A percentile compares a stretch with the other conserved stretches of the same genome.
phyloP scores from a whole-genome alignment of 208 protist genomes.

The Crithidia brevicula region DNA sequence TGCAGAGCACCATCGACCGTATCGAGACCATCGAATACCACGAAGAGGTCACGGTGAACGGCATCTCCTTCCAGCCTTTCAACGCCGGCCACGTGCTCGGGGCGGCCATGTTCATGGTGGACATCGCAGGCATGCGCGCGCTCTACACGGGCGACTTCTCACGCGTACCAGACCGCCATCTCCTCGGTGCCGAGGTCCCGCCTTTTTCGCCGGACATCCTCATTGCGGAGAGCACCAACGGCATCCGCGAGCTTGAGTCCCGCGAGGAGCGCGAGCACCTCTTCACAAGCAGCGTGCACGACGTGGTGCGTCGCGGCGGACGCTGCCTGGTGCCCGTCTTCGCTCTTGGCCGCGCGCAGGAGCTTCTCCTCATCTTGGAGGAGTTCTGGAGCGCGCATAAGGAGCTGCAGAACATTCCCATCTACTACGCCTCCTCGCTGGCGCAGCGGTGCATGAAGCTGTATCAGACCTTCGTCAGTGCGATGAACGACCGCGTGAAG shows the following conservation, averaged over 20 bases:
- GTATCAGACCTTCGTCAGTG: slow-evolving; percentile 98
- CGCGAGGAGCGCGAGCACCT: slow-evolving; percentile 95
- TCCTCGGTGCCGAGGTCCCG: slow-evolving; percentile 97
- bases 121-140: slow-evolving; percentile 97
- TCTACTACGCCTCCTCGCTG: slow-evolving; percentile 99
- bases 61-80: slow-evolving; percentile 97
- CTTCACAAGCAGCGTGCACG: slow-evolving; percentile 94
- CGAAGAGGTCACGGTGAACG: slow-evolving; percentile 95
- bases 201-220: slow-evolving; percentile 95
- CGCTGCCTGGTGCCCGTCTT: slow-evolving; percentile 99
- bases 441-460: slow-evolving; percentile 98
- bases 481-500: slow-evolving; percentile 98
- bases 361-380: slow-evolving; percentile 98
- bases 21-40: slow-evolving; percentile 99
- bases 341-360: slow-evolving; percentile 98
- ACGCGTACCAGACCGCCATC: slow-evolving; percentile 97
- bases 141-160: slow-evolving; percentile 99
- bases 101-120: slow-evolving; percentile 99
- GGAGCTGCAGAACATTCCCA: slow-evolving; percentile 97
- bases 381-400: slow-evolving; percentile 98
- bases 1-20: slow-evolving; percentile 93
- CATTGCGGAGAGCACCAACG: slow-evolving; percentile 99
- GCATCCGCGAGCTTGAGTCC: slow-evolving; percentile 95
- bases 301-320: slow-evolving; percentile 95
- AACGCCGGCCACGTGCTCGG: slow-evolving; percentile 98